phyloP scores from a whole-genome alignment of 1,284 basidiomycete species.

The Rhodofomes roseus region DNA sequence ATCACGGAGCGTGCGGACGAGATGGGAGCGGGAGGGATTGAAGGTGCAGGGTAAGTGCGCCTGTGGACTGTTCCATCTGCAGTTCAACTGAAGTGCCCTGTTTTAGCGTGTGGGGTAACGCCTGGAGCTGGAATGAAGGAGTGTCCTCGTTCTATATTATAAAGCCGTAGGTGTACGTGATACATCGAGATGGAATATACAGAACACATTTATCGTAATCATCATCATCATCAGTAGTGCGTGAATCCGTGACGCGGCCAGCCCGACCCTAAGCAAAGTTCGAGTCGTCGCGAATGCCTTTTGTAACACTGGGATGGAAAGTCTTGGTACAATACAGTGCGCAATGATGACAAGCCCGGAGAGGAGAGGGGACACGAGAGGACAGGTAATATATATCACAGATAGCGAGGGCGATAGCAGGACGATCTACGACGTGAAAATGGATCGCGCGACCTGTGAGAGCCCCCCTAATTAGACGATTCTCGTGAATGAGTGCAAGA shows the following conservation, averaged over 20 bases:
- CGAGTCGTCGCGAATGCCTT: conserved; percentile 45
- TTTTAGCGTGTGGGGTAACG: conserved; percentile 40
- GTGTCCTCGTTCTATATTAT: conserved; percentile 46
- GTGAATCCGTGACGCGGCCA: conserved; percentile 28
- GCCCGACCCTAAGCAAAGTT: conserved; percentile 44
- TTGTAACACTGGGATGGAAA: conserved; percentile 43
- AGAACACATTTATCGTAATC: conserved; percentile 33
- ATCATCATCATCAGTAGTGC: conserved; percentile 31
- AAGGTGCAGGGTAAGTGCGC: conserved; percentile 64
- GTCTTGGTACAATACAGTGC: conserved; percentile 80
- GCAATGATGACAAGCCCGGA: conserved; percentile 37
- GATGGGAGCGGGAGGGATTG: conserved; percentile 66
- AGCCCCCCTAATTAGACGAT: background rate
- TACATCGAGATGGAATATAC: conserved; percentile 35
- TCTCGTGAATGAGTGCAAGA: background rate
- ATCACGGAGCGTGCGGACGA: conserved; percentile 47
- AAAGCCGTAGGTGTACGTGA: conserved; percentile 31
- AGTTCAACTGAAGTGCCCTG: background rate
- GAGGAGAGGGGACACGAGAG: conserved; percentile 23
- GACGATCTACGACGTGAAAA: conserved; percentile 66
- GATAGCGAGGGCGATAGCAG: conserved; percentile 55
- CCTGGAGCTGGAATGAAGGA: conserved; percentile 57
- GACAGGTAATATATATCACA: conserved; percentile 51
- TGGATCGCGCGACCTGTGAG: conserved; percentile 63
- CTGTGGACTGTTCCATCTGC: background rate